phyloP scores from a whole-genome alignment of 2,329 filamentous ascomycete genomes.

The Westerdykella ornata region DNA sequence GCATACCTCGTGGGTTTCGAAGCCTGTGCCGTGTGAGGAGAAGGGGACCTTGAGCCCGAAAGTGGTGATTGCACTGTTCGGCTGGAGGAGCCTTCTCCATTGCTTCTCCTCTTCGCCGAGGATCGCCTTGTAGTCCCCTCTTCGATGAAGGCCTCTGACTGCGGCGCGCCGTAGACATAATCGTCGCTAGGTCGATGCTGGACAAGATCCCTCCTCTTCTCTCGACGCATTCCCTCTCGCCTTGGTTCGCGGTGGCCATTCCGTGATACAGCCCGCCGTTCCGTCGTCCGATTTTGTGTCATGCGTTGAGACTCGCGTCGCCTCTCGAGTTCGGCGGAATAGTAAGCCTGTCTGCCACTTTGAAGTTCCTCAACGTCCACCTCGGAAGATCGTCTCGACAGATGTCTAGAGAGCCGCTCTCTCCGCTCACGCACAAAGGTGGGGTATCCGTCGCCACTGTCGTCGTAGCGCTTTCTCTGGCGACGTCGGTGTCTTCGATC shows the following conservation, averaged over 20 bases:
- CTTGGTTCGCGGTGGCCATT: slow-evolving; percentile 24
- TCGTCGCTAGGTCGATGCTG: slow-evolving; percentile 24
- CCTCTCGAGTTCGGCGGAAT: slow-evolving; percentile 26
- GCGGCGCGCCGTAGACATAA: slow-evolving; percentile 28
- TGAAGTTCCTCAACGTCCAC: slow-evolving; percentile 39
- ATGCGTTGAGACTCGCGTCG: slow-evolving; percentile 28
- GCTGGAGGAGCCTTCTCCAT: slow-evolving; percentile 32
- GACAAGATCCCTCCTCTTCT: slow-evolving; percentile 20
- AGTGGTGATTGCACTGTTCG: slow-evolving; percentile 28
- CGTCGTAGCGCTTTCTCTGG: slow-evolving; percentile 20
- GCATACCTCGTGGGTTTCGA: slow-evolving; percentile 27
- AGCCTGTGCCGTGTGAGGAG: slow-evolving; percentile 24
- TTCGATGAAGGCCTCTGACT: slow-evolving; percentile 23
- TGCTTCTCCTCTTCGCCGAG: slow-evolving; percentile 24
- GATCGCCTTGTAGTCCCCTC: slow-evolving; percentile 24
- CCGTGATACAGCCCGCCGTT: slow-evolving; percentile 25
- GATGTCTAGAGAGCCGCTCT: slow-evolving; percentile 30
- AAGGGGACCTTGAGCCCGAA: slow-evolving; percentile 28
- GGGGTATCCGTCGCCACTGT: slow-evolving; percentile 20
- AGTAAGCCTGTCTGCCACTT: slow-evolving; percentile 36
- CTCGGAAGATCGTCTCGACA: slow-evolving; percentile 21
- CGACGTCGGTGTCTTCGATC: slow-evolving; percentile 19
- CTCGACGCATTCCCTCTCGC: slow-evolving; percentile 21
- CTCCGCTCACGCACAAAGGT: slow-evolving; percentile 26
- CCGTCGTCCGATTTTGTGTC: slow-evolving; percentile 22